Percentiles rank a stretch among this genome's conserved stretches.
phyloP scores from a whole-genome alignment of 208 protist genomes.

The Spironucleus salmonicida region DNA sequence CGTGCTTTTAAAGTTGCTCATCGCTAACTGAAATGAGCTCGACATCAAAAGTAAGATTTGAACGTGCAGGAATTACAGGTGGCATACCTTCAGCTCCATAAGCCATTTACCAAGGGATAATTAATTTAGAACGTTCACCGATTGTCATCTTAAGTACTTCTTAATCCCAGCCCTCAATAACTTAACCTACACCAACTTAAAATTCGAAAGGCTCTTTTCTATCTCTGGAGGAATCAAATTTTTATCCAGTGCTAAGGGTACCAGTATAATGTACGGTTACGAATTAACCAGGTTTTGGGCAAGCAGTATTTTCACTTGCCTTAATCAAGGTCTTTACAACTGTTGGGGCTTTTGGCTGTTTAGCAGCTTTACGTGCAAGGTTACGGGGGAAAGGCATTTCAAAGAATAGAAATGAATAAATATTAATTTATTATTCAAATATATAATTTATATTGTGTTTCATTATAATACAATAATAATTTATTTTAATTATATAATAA shows the following conservation, averaged over 20 bases:
- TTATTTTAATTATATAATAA: no score
- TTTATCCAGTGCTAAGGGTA: constrained; percentile 45
- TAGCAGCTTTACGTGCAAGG: no score
- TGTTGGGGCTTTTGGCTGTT: no score
- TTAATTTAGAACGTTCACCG: constrained; percentile 24
- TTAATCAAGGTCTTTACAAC: no score
- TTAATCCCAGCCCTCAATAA: constrained; percentile 43
- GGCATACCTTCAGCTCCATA: neutral
- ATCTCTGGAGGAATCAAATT: constrained; percentile 50
- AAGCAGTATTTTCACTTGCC: no score
- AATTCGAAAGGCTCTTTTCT: constrained; percentile 53
- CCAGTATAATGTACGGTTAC: constrained; percentile 56
- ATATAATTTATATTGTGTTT: no score
- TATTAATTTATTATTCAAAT: no score
- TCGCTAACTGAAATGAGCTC: neutral
- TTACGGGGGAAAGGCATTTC: no score
- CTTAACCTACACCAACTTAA: constrained; percentile 7
- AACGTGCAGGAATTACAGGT: neutral
- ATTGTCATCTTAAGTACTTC: constrained; percentile 36
- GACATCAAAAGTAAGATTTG: neutral
- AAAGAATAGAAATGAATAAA: no score
- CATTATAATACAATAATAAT: no score
- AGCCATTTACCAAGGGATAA: neutral
- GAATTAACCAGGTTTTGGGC: no score
- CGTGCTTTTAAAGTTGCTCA: neutral